Evolutionary conservation across 2,329 filamentous ascomycete species (phyloP), one percentile per base, ranked within the genome.

Genomic region (Cordyceps javanica): DNA sequence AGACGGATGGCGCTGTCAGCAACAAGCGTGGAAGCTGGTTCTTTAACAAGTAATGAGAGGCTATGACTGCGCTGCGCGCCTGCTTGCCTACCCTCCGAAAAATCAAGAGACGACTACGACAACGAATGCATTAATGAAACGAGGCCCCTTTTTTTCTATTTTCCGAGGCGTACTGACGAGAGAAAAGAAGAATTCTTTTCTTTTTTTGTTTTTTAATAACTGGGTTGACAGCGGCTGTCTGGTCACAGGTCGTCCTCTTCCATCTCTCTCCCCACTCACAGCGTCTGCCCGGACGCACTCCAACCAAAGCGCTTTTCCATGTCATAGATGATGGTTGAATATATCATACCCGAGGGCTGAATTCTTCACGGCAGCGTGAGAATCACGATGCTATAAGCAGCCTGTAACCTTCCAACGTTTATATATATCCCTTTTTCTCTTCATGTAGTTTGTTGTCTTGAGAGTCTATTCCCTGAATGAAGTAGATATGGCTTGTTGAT

Each of bases 21-120:
- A 80, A 75, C 74, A 90, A 89, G 81, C 80, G 87, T 66, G 84
- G 81, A 67, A 89, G 85, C 70, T 89, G 86, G 86, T 89, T 89
- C 75, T 89, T 88, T 72, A 84, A 86, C 72, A 85, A 86, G 75
- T 77, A 74, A 64, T 77, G 72, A 65, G 65, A 26, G 36, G 55
- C 19, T 11, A 11, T 25, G 53, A 48, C 53, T 39, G 53, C 42
- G 44, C 44, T 23, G 30, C 16, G 39, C 52, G 39, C 42, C 23
- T 14, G 10, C 19, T 5, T 23, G 48, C 48, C 36, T 36, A 13
- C 23, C n/a, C n/a, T 19, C 44, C 38, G 14, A 4, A 53, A 41
- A n/a, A 42, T n/a, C 28, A 56, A 62, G 52, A 55, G 52, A 55
- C 16, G 34, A 55, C 32, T 21, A 57, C 59, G 45, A 60, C 44